These are phyloP conservation scores for Blastocrithidia nonstop DNA, from an alignment of 208 protist genomes.

Conservation along the genomic window DNA sequence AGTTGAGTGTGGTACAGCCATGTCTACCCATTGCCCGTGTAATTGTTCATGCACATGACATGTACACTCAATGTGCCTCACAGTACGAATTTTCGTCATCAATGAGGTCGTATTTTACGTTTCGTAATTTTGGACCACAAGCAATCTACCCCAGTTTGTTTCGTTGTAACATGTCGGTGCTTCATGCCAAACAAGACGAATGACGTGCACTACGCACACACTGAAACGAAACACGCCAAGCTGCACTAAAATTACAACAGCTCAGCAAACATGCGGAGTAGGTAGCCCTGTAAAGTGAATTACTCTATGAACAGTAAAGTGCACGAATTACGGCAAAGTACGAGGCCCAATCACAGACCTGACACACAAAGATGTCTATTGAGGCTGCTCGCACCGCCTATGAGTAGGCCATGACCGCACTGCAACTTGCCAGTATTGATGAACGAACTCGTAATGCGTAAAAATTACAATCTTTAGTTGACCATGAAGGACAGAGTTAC, in stretches of 20 bases:
- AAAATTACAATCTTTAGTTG: no score
- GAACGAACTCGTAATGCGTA: no score
- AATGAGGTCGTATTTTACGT: conserved; percentile 2
- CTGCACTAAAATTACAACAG: conserved; percentile 9
- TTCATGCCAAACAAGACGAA: conserved; percentile 29
- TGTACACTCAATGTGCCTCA: no score
- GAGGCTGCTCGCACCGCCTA: conserved; percentile 24
- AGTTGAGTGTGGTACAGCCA: conserved; percentile 16
- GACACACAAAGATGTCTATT: conserved; percentile 20
- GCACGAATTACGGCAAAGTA: conserved; percentile 50
- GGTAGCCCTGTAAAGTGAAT: conserved; percentile 16
- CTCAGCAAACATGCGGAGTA: conserved; percentile 15
- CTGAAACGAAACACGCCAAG: conserved; percentile 8
- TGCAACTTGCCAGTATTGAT: no score
- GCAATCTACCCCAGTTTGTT: conserved; percentile 33
- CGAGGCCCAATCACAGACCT: conserved; percentile 21
- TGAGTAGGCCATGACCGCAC: no score
- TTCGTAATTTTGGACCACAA: background rate
- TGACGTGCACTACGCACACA: conserved; percentile 19
- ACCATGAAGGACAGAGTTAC: no score
- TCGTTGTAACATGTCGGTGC: conserved; percentile 15
- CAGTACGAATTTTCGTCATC: no score
- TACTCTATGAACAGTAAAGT: conserved; percentile 37
- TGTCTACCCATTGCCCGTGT: background rate
- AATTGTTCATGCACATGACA: conserved; percentile 39